A percentile compares a stretch with the other conserved stretches of the same genome.
These are phyloP conservation scores for Boletellus sp. DNA, from an alignment of 1,284 basidiomycete genomes.

Conservation along the genomic window DNA sequence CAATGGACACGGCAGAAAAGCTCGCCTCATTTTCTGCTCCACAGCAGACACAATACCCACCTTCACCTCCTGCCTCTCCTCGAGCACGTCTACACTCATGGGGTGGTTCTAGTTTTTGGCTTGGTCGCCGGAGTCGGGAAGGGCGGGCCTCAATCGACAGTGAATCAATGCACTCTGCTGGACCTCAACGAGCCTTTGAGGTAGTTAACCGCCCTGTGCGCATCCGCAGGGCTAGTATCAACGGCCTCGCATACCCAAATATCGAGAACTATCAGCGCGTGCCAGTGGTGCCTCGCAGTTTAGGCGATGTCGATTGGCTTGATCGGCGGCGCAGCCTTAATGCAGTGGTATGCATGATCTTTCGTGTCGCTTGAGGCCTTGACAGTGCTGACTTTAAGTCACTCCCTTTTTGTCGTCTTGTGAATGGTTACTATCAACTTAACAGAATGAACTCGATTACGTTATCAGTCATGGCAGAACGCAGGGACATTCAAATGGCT, in stretches of 20 bases:
- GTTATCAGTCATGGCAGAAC: constrained; percentile 41
- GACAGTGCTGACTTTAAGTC: constrained; percentile 15
- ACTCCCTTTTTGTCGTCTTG: constrained; percentile 8
- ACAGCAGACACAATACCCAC: constrained; percentile 37
- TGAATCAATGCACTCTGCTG: constrained; percentile 43
- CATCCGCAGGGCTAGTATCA: constrained; percentile 43
- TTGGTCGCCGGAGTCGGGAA: constrained; percentile 40
- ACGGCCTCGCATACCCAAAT: constrained; percentile 44
- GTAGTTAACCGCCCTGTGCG: constrained; percentile 65
- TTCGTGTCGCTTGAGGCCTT: constrained; percentile 14
- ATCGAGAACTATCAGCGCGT: constrained; percentile 36
- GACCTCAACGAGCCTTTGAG: constrained; percentile 56
- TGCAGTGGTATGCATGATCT: constrained; percentile 51
- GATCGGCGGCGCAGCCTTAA: constrained; percentile 65
- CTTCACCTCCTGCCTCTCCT: constrained; percentile 46
- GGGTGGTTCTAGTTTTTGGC: constrained; percentile 48
- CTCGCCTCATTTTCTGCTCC: constrained; percentile 34
- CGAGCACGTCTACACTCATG: constrained; percentile 49
- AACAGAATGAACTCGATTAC: constrained; percentile 68
- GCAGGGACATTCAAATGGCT: constrained; percentile 39
- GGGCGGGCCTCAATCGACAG: constrained; percentile 48
- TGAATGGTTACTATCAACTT: constrained; percentile 15
- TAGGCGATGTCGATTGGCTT: constrained; percentile 74
- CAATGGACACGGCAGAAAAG: constrained; percentile 49
- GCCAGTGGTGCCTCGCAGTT: constrained; percentile 43